Conservation (phyloP, 345 rosid genomes). For the Stellera chamaejasme region DNA sequence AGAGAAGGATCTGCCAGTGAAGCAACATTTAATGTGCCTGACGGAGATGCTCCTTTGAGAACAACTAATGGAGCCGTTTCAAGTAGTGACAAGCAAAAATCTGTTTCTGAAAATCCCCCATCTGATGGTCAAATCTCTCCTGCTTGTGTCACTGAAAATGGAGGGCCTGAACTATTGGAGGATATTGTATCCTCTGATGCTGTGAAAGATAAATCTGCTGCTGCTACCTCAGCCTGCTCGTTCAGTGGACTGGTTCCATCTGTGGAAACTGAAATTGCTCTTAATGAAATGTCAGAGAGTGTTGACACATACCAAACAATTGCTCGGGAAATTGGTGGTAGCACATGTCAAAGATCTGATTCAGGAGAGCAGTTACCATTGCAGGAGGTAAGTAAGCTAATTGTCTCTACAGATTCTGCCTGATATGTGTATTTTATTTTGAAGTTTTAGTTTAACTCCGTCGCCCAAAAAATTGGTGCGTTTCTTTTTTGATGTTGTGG, state of each 20-base stretch:
- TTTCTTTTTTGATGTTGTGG: too few relatives aligned
- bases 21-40: slow-evolving; percentile 4
- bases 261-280: slow-evolving; percentile 14
- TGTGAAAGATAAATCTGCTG: slow-evolving; percentile 13
- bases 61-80: slow-evolving; percentile 16
- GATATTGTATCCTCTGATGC: slow-evolving; percentile 18
- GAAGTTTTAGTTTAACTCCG: too few relatives aligned
- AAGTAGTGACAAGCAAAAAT: slow-evolving; percentile 14
- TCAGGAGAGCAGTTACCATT: slow-evolving; percentile 9
- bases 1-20: too few relatives aligned
- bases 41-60: slow-evolving; percentile 14
- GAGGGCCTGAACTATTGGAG: background rate
- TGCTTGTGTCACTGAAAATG: background rate
- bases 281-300: slow-evolving; percentile 8
- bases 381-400: slow-evolving; percentile 11
- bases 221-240: slow-evolving; percentile 5
- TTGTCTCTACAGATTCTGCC: background rate
- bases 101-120: slow-evolving; percentile 11
- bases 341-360: slow-evolving; percentile 6
- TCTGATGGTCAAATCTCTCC: background rate
- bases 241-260: slow-evolving; percentile 21
- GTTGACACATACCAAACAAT: slow-evolving; percentile 10
- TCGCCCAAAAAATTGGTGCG: too few relatives aligned
- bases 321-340: slow-evolving; percentile 4
- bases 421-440: background rate